phyloP scores from a whole-genome alignment of 441 rosid species.

The Melastoma candidum region DNA sequence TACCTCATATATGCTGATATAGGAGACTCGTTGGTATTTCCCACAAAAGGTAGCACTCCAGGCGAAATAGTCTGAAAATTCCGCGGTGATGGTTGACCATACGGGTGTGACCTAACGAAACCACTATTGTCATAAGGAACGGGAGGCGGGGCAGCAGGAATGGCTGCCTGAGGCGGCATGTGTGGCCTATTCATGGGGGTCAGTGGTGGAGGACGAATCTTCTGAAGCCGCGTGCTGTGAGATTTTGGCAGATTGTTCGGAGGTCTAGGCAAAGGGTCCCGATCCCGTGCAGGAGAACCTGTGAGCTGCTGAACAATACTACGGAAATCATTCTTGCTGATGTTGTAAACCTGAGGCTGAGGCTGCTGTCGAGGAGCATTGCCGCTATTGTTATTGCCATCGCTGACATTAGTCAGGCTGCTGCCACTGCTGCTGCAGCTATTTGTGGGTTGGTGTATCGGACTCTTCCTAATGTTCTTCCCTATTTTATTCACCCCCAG shows the following conservation, averaged over 20 bases:
- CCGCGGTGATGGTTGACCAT: conserved; percentile 24
- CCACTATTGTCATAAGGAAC: conserved; percentile 25
- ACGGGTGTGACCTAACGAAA: conserved; percentile 32
- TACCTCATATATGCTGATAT: conserved; percentile 76
- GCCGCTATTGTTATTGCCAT: conserved; percentile 2
- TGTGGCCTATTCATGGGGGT: conserved; percentile 53
- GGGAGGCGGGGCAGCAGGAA: conserved; percentile 27
- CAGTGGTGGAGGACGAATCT: conserved; percentile 63
- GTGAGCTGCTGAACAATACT: conserved; percentile 86
- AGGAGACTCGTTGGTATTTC: conserved; percentile 57
- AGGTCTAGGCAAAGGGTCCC: conserved; percentile 56
- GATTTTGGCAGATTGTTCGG: conserved; percentile 69
- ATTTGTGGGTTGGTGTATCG: conserved; percentile 41
- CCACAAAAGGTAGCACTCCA: conserved; percentile 29
- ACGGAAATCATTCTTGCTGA: conserved; percentile 83
- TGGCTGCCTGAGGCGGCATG: conserved; percentile 28
- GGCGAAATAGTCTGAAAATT: conserved; percentile 20
- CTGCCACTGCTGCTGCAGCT: neutral
- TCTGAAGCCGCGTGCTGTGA: conserved; percentile 34
- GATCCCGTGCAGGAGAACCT: conserved; percentile 68
- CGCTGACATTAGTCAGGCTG: neutral
- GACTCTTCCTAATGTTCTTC: conserved; percentile 77
- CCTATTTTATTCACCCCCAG: conserved; percentile 79
- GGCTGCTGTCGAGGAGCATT: conserved; percentile 53
- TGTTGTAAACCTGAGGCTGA: conserved; percentile 89